Conservation (phyloP, 345 rosid species). For the Gossypium anomalum region DNA sequence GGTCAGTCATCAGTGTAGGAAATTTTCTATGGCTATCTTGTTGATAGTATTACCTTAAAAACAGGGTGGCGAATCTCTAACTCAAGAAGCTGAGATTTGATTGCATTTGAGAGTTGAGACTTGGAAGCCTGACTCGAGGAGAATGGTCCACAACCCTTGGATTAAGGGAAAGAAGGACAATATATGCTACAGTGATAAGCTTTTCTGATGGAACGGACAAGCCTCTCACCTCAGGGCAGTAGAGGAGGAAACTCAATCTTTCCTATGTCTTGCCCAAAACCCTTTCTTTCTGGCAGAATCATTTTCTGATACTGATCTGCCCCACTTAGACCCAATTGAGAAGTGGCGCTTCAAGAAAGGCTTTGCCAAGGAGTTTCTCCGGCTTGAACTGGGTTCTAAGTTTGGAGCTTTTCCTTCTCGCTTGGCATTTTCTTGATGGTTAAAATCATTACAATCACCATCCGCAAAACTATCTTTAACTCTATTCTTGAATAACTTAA, state of each 20-base stretch:
- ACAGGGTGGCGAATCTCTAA: neutral
- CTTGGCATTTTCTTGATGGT: constrained; percentile 29
- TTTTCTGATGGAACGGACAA: neutral
- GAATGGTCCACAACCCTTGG: neutral
- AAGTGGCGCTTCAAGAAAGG: constrained; percentile 77
- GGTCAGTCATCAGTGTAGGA: neutral
- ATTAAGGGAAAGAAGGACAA: neutral
- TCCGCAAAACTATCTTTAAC: constrained; percentile 60
- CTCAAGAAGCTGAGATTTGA: constrained; percentile 2
- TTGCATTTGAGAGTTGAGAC: neutral
- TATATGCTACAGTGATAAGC: neutral
- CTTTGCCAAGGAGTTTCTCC: constrained; percentile 48
- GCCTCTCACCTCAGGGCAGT: constrained; percentile 23
- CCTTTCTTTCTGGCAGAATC: constrained; percentile 56
- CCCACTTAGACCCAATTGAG: constrained; percentile 62
- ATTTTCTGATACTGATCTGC: constrained; percentile 54
- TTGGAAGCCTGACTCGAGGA: neutral
- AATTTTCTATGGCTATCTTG: neutral
- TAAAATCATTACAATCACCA: constrained; percentile 51
- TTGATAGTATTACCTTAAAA: neutral
- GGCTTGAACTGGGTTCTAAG: constrained; percentile 53
- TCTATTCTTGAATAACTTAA: constrained; percentile 64
- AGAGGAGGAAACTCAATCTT: constrained; percentile 33
- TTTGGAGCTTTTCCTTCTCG: constrained; percentile 44
- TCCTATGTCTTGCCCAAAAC: constrained; percentile 69